A percentile compares a stretch with the other conserved stretches of the same genome.
These are phyloP conservation scores for Apophysomyces sp. DNA, from an alignment of 371 early-diverging fungal genomes.

Conservation along the genomic window DNA sequence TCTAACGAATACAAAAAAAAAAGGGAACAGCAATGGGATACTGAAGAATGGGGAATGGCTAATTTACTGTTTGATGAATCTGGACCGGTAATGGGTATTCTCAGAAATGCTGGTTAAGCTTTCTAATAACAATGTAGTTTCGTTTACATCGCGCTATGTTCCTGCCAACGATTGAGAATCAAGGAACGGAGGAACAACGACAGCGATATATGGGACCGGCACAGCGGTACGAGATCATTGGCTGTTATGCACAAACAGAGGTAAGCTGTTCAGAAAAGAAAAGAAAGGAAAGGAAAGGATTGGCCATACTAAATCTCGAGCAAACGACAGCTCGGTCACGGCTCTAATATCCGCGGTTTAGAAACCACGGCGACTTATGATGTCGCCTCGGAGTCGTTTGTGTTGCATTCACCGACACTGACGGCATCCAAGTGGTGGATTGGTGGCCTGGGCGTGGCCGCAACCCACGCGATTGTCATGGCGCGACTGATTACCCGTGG, in stretches of 20 bases:
- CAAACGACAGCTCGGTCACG: slow-evolving; percentile 56
- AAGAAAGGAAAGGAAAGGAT: neutral
- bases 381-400: slow-evolving; percentile 79
- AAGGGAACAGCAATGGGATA: slow-evolving; percentile 53
- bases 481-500: slow-evolving; percentile 82
- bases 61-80: slow-evolving; percentile 56
- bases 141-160: slow-evolving; percentile 69
- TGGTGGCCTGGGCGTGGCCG: slow-evolving; percentile 70
- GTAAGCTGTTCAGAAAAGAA: slow-evolving; percentile 7
- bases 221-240: slow-evolving; percentile 65
- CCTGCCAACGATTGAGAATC: slow-evolving; percentile 66
- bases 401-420: slow-evolving; percentile 80
- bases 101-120: neutral
- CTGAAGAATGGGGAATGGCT: slow-evolving; percentile 54
- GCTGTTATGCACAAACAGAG: slow-evolving; percentile 80
- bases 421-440: slow-evolving; percentile 92
- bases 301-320: neutral
- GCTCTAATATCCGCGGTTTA: slow-evolving; percentile 83
- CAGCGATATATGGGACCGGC: slow-evolving; percentile 63
- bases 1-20: too few relatives aligned
- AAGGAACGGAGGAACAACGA: slow-evolving; percentile 70
- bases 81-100: slow-evolving; percentile 42
- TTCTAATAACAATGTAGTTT: slow-evolving; percentile 27
- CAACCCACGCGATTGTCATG: slow-evolving; percentile 87
- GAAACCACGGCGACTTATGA: slow-evolving; percentile 90